Evolutionary conservation across 2,329 filamentous ascomycete genomes (phyloP).

Genomic region (Fusarium globosum): DNA sequence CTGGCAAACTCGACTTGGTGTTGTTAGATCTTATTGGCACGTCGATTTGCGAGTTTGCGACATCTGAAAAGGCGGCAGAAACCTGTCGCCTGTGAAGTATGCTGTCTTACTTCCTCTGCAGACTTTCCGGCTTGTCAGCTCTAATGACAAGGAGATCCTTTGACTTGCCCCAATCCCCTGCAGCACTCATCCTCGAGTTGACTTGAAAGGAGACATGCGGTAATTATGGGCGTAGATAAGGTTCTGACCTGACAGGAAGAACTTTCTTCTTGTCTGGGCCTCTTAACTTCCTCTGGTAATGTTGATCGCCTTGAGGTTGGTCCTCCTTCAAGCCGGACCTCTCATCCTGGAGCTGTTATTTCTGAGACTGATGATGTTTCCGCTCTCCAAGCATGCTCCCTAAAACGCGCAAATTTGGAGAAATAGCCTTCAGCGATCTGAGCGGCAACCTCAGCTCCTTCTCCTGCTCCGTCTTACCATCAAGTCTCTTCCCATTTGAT

Average conservation of each 20-base stretch:
- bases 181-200: background rate
- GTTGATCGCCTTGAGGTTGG: background rate
- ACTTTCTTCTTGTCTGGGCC: background rate
- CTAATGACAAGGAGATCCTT: background rate
- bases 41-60: background rate
- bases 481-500: too few species aligned
- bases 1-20: background rate
- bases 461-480: background rate
- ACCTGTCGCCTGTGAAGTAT: background rate
- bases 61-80: background rate
- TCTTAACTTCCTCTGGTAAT: background rate
- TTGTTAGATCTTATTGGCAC: background rate
- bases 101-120: too few species aligned
- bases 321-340: background rate
- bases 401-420: background rate
- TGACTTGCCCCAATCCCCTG: accelerated
- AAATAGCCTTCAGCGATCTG: background rate
- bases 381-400: background rate
- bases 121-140: background rate
- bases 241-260: background rate
- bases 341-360: background rate
- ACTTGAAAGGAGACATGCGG: background rate
- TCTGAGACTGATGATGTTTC: background rate
- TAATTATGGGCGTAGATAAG: background rate
- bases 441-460: background rate